Evolutionary conservation across 164 flowering plant species (phyloP).

Genomic region (Taxillus chinensis): DNA sequence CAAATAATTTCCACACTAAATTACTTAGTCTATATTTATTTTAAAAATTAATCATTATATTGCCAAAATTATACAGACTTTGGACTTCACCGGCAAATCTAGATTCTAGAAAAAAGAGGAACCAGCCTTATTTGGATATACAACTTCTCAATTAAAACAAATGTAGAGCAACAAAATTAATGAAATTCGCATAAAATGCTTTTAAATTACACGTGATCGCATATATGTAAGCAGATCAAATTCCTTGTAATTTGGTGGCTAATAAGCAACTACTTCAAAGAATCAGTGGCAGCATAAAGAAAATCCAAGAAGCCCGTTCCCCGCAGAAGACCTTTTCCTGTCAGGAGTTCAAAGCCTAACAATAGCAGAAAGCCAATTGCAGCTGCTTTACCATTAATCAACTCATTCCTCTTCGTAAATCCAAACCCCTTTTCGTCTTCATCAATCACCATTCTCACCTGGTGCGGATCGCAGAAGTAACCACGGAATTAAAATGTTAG

Average conservation of each 20-base stretch:
- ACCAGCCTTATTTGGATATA: too few species aligned
- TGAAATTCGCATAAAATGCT: neutral
- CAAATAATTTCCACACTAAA: too few species aligned
- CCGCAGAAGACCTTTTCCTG: slow-evolving; percentile 86
- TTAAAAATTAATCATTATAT: too few species aligned
- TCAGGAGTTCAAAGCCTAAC: slow-evolving; percentile 87
- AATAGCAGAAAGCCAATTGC: slow-evolving; percentile 68
- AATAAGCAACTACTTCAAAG: slow-evolving; percentile 28
- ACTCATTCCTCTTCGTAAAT: slow-evolving; percentile 61
- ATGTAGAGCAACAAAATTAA: neutral
- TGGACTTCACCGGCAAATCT: too few species aligned
- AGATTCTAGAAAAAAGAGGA: too few species aligned
- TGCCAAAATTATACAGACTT: too few species aligned
- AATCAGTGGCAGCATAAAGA: slow-evolving; percentile 46
- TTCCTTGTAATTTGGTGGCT: neutral
- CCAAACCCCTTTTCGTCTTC: slow-evolving; percentile 70
- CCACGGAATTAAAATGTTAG: neutral
- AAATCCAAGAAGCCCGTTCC: slow-evolving; percentile 97
- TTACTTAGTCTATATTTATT: too few species aligned
- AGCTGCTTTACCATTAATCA: slow-evolving; percentile 93
- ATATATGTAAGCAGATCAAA: slow-evolving; percentile 1
- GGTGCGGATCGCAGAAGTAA: slow-evolving; percentile 8
- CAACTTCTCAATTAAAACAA: too few species aligned
- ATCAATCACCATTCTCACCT: slow-evolving; percentile 93
- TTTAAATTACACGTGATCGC: neutral